Conservation (phyloP, 495 filamentous ascomycete species). For the Talaromyces borbonicus region DNA sequence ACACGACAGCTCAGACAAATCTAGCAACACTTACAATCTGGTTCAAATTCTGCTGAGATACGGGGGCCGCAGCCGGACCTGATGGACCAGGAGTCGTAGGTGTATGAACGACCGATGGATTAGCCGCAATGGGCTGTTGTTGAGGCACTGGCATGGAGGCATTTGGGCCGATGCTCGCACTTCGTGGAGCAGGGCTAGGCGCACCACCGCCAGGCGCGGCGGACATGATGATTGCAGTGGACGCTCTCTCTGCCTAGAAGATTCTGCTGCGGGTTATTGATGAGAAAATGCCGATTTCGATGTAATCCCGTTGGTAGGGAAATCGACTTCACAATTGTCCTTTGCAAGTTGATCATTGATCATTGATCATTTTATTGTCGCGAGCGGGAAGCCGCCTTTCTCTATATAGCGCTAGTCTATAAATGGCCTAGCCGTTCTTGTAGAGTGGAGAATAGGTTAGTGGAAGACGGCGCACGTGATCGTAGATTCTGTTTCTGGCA, state of each 20-base stretch:
- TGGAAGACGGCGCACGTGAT: neutral
- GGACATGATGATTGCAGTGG: constrained; percentile 23
- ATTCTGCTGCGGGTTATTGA: neutral
- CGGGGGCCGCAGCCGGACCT: constrained; percentile 36
- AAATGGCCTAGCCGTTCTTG: neutral
- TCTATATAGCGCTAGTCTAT: neutral
- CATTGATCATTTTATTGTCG: constrained; percentile 3
- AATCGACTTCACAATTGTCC: too few relatives aligned
- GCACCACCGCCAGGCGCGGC: constrained; percentile 40
- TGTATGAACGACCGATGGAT: constrained; percentile 23
- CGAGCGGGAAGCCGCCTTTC: neutral
- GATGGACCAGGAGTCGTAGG: constrained; percentile 29
- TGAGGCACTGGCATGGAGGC: constrained; percentile 40
- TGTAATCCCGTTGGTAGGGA: too few relatives aligned
- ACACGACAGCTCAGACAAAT: neutral
- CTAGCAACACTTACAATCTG: constrained; percentile 64
- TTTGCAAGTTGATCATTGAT: too few relatives aligned
- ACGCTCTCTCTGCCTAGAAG: neutral
- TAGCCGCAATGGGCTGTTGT: constrained; percentile 34
- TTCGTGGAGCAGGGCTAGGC: constrained; percentile 38
- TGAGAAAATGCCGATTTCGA: too few relatives aligned
- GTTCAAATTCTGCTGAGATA: constrained; percentile 83
- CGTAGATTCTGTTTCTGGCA: neutral
- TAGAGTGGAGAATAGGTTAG: neutral
- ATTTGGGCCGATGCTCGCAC: constrained; percentile 43